Conservation (phyloP, 2,329 filamentous ascomycete genomes). For the Trichoderma koningiopsis region DNA sequence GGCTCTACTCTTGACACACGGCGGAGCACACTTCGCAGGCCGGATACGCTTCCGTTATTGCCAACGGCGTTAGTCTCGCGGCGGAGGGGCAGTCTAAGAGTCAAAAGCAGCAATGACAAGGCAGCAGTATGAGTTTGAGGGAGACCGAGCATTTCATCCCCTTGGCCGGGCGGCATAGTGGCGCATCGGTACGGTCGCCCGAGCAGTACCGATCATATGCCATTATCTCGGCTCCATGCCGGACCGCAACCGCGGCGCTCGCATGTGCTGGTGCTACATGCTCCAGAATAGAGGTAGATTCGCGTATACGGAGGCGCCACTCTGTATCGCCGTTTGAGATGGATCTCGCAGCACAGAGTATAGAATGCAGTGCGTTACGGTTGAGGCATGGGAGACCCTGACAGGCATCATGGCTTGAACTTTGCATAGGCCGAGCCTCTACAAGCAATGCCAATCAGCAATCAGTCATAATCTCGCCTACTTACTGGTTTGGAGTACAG, state of each 20-base stretch:
- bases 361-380: not conserved
- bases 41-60: constrained; percentile 15
- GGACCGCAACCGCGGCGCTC: constrained; percentile 8
- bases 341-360: not conserved
- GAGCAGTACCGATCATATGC: not conserved
- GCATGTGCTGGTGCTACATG: constrained; percentile 2
- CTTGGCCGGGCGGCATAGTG: not conserved
- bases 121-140: constrained; percentile 5
- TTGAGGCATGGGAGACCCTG: not conserved
- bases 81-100: not conserved
- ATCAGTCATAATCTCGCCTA: not conserved
- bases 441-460: not conserved
- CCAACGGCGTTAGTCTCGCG: not conserved
- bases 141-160: not conserved
- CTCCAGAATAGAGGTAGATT: not conserved
- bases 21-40: constrained; percentile 19
- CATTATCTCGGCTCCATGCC: not conserved
- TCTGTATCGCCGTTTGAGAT: not conserved
- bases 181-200: not conserved
- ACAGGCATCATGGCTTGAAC: not conserved
- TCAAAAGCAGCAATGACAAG: not conserved
- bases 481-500: not conserved
- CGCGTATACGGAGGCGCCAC: not conserved
- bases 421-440: not conserved
- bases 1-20: constrained; percentile 22